Evolutionary conservation across 371 early-diverging fungal species (phyloP).

Genomic region (Mortierella sp.): DNA sequence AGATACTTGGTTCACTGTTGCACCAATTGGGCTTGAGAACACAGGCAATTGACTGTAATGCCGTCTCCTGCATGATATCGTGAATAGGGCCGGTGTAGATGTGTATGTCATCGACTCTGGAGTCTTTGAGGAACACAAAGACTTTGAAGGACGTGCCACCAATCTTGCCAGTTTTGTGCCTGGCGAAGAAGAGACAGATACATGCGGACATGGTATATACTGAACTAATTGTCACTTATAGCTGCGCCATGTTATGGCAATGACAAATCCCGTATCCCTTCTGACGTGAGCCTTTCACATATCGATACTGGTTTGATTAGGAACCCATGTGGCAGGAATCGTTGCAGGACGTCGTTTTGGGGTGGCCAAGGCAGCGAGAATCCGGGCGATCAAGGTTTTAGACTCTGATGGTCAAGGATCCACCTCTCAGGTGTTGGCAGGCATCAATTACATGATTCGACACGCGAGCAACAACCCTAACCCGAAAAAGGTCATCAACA

Average conservation of each 20-base stretch:
- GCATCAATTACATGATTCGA: conserved; percentile 55
- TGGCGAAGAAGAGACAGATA: conserved; percentile 56
- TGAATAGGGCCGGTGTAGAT: conserved; percentile 52
- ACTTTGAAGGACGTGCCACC: conserved; percentile 63
- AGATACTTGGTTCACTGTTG: background rate
- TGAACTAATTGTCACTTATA: too few species aligned
- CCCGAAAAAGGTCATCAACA: conserved; percentile 61
- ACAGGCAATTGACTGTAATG: too few species aligned
- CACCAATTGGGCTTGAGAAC: too few species aligned
- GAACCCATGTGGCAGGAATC: conserved; percentile 69
- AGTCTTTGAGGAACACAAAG: conserved; percentile 59
- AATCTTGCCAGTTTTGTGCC: conserved; percentile 44
- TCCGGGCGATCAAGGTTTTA: conserved; percentile 71
- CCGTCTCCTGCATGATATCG: background rate
- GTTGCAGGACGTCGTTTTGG: conserved; percentile 64
- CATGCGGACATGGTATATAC: conserved; percentile 65
- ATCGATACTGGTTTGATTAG: background rate
- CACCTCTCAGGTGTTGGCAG: conserved; percentile 72
- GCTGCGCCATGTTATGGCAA: too few species aligned
- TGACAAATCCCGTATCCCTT: too few species aligned
- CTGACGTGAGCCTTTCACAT: background rate
- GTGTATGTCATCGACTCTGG: conserved; percentile 74
- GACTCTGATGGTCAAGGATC: conserved; percentile 64
- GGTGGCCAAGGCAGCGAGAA: conserved; percentile 63
- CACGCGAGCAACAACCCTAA: conserved; percentile 42